A percentile compares a stretch with the other conserved stretches of the same genome.
Conservation (phyloP, 208 protist genomes). For the Crithidia brevicula region DNA sequence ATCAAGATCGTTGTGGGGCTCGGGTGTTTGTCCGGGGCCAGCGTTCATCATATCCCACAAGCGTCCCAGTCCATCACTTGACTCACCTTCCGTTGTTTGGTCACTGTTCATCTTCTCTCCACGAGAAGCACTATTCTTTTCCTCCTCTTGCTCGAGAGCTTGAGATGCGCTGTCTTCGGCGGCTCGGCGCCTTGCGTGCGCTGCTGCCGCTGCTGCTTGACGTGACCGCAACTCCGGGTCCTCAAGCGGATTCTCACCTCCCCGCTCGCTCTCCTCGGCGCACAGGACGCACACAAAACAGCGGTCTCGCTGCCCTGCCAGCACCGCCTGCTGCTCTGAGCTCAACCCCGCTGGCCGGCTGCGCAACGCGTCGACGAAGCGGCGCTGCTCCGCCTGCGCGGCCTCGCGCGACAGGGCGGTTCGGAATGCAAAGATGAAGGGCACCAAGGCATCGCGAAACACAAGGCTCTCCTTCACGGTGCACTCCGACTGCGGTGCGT, state of each 20-base stretch:
- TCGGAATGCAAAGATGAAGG: conserved; percentile 46
- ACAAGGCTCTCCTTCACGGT: conserved; percentile 15
- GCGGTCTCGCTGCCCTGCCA: conserved; percentile 28
- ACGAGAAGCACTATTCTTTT: too few species aligned
- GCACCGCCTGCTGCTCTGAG: conserved; percentile 21
- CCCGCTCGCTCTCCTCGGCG: conserved; percentile 22
- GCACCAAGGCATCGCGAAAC: conserved; percentile 21
- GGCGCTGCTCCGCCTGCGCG: conserved; percentile 18
- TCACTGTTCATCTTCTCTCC: too few species aligned
- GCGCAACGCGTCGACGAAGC: conserved; percentile 31
- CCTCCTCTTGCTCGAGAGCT: background rate
- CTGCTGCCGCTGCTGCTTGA: background rate
- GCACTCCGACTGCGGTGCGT: conserved; percentile 17
- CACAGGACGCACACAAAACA: conserved; percentile 30
- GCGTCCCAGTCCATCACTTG: too few species aligned
- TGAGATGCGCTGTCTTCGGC: too few species aligned
- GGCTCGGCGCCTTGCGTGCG: background rate
- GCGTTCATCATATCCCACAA: too few species aligned
- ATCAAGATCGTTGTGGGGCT: too few species aligned
- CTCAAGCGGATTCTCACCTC: conserved; percentile 35
- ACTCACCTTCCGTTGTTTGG: too few species aligned
- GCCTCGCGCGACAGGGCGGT: conserved; percentile 18
- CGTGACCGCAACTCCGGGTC: conserved; percentile 10
- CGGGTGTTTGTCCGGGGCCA: too few species aligned
- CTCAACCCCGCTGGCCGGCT: conserved; percentile 13